These are phyloP conservation scores for Xylaria digitata DNA, from an alignment of 2,329 filamentous ascomycete species.

Conservation along the genomic window DNA sequence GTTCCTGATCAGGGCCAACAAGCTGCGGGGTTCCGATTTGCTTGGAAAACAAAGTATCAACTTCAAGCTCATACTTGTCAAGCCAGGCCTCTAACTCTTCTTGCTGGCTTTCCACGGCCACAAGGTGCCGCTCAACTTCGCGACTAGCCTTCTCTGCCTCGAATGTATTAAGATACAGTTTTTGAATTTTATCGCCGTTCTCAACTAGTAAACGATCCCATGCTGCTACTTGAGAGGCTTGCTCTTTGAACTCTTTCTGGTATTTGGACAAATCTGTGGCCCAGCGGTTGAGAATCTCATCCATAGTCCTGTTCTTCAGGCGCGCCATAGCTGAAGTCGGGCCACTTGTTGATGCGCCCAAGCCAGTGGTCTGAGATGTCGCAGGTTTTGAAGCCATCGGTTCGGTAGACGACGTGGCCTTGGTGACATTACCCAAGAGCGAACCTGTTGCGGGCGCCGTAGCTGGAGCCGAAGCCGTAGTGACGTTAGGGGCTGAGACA, in stretches of 20 bases:
- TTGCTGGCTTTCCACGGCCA: slow-evolving; percentile 90
- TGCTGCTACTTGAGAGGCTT: slow-evolving; percentile 84
- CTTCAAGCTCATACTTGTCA: slow-evolving; percentile 89
- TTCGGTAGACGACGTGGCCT: slow-evolving; percentile 50
- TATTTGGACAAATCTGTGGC: slow-evolving; percentile 95
- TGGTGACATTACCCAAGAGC: slow-evolving; percentile 45
- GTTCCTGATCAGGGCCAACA: slow-evolving; percentile 91
- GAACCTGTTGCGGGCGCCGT: slow-evolving; percentile 49
- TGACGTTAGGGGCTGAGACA: slow-evolving; percentile 37
- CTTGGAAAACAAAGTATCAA: slow-evolving; percentile 86
- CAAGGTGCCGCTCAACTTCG: slow-evolving; percentile 92
- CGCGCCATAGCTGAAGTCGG: slow-evolving; percentile 87
- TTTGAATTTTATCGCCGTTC: slow-evolving; percentile 94
- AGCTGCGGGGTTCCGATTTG: slow-evolving; percentile 80
- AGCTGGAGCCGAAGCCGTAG: slow-evolving; percentile 47
- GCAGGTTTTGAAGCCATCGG: slow-evolving; percentile 45
- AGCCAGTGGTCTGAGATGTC: slow-evolving; percentile 49
- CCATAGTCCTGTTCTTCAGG: slow-evolving; percentile 98
- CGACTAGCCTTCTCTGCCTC: slow-evolving; percentile 93
- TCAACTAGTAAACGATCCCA: slow-evolving; percentile 96
- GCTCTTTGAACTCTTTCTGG: slow-evolving; percentile 93
- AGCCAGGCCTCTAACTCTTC: slow-evolving; percentile 89
- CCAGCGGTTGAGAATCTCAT: slow-evolving; percentile 98
- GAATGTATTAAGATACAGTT: slow-evolving; percentile 89
- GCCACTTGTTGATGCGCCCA: slow-evolving; percentile 81